Conservation (phyloP, 495 filamentous ascomycete species). For the Astrothelium macrocarpum region DNA sequence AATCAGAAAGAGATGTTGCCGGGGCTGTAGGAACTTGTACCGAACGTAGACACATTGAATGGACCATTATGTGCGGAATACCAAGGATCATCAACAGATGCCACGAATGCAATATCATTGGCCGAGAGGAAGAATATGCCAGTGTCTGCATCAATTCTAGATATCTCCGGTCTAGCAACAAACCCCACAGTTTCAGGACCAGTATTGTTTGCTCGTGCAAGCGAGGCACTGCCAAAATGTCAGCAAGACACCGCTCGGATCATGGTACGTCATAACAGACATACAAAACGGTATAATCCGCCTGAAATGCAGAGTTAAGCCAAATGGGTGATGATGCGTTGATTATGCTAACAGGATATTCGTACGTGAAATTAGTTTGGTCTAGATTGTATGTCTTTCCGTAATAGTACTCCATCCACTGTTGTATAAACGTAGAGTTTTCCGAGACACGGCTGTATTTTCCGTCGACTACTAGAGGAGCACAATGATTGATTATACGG, state of each 20-base stretch:
- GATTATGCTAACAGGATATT: background rate
- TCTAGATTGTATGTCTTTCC: background rate
- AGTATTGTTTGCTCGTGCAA: background rate
- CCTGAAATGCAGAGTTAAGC: background rate
- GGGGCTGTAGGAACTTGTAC: background rate
- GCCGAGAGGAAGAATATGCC: background rate
- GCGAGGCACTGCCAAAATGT: background rate
- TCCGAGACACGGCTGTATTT: conserved; percentile 1
- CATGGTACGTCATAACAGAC: background rate
- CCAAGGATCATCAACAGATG: background rate
- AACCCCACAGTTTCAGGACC: background rate
- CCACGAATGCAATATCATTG: background rate
- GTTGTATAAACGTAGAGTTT: conserved; percentile 5
- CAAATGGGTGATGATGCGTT: background rate
- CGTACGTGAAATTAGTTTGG: background rate
- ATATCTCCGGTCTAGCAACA: background rate
- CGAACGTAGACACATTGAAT: background rate
- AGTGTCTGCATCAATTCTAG: background rate
- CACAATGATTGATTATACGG: conserved; percentile 10
- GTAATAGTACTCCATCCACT: conserved; percentile 10
- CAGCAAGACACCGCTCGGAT: background rate
- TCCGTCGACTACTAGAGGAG: conserved; percentile 8
- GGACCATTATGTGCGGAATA: background rate
- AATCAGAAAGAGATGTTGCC: background rate
- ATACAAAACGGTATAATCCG: background rate